phyloP scores from a whole-genome alignment of 148 eudicot species.

The Persicaria tinctoria region DNA sequence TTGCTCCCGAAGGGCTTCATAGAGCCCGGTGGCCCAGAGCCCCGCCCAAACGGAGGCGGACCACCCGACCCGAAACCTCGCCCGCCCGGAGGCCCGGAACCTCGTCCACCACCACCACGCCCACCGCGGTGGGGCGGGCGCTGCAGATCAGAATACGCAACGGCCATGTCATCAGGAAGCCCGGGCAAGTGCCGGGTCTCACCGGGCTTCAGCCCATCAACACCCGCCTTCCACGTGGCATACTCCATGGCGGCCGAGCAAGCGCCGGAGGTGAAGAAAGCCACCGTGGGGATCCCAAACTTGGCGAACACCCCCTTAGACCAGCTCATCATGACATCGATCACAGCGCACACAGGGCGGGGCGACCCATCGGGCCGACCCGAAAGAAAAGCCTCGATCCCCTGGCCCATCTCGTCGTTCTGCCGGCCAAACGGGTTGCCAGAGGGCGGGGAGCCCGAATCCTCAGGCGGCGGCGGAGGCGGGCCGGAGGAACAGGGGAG shows the following conservation, averaged over 20 bases:
- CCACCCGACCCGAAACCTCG: conserved; percentile 10
- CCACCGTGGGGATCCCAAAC: conserved; percentile 28
- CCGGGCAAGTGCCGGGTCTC: conserved; percentile 38
- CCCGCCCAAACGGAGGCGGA: conserved; percentile 22
- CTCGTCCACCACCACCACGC: neutral
- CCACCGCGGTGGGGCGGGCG: conserved; percentile 12
- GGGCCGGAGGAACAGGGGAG: conserved; percentile 16
- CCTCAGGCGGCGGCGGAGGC: conserved; percentile 20
- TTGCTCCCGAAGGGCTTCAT: conserved; percentile 12
- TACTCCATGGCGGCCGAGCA: conserved; percentile 50
- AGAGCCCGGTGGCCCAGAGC: conserved; percentile 9
- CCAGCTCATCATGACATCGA: conserved; percentile 72
- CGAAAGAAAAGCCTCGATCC: conserved; percentile 27
- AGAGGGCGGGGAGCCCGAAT: conserved; percentile 3
- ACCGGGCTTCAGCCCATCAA: conserved; percentile 34
- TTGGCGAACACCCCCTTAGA: conserved; percentile 32
- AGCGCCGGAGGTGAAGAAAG: conserved; percentile 58
- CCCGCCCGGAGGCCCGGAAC: conserved; percentile 1
- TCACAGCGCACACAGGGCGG: conserved; percentile 39
- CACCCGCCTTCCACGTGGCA: conserved; percentile 33
- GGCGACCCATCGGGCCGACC: conserved; percentile 11
- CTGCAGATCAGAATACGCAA: conserved; percentile 34
- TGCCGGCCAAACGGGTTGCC: conserved; percentile 14
- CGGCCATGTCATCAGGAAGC: conserved; percentile 44
- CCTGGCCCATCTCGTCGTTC: conserved; percentile 25